A percentile compares a stretch with the other conserved stretches of the same genome.
These are phyloP conservation scores for Spathaspora passalidarum DNA, from an alignment of 805 yeast species.

Conservation along the genomic window DNA sequence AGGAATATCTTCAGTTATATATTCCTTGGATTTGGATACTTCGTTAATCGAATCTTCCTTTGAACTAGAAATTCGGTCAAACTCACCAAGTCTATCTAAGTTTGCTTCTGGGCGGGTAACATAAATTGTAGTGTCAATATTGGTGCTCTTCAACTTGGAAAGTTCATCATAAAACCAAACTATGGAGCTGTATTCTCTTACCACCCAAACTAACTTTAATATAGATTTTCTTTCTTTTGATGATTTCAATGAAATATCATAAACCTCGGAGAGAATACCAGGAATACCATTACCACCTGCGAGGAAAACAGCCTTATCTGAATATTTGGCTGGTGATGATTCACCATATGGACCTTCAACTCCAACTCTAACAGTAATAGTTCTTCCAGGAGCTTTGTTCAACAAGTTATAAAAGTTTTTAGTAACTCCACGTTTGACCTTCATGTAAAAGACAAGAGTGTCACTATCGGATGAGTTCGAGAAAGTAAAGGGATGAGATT, in stretches of 20 bases:
- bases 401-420: conserved; percentile 12
- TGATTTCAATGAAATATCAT: conserved; percentile 11
- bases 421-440: conserved; percentile 36
- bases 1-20: no score
- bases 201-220: conserved; percentile 59
- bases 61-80: neutral
- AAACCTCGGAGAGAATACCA: conserved; percentile 35
- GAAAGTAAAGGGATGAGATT: conserved; percentile 66
- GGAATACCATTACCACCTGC: conserved; percentile 46
- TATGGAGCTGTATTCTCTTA: conserved; percentile 50
- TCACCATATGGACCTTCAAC: conserved; percentile 41
- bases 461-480: conserved; percentile 19
- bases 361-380: conserved; percentile 26
- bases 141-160: conserved; percentile 16
- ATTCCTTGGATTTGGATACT: neutral
- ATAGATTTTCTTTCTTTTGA: conserved; percentile 11
- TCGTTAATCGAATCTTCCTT: neutral
- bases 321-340: conserved; percentile 25
- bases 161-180: conserved; percentile 47
- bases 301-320: conserved; percentile 27
- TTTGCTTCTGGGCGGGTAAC: conserved; percentile 22
- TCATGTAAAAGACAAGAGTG: conserved; percentile 26
- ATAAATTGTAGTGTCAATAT: conserved; percentile 24
- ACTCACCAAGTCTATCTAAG: neutral
- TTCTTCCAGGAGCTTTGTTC: conserved; percentile 12